Percentiles rank a stretch among this genome's conserved stretches.
Evolutionary conservation across 2,329 filamentous ascomycete genomes (phyloP).

Genomic region (Aspergillus texensis): DNA sequence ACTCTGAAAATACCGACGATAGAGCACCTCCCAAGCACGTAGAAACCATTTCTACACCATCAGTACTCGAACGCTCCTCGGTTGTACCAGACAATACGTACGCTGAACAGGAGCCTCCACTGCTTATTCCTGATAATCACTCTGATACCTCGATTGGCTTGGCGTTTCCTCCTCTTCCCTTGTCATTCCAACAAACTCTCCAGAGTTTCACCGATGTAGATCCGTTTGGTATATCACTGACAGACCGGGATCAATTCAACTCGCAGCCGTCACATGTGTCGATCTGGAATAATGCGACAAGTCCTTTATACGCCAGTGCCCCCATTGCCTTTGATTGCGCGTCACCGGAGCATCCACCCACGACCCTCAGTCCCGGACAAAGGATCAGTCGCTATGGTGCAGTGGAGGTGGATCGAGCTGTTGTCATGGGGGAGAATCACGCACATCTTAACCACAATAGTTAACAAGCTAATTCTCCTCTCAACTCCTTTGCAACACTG

Average conservation of each 20-base stretch:
- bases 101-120: not conserved
- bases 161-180: conserved; percentile 23
- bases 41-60: not conserved
- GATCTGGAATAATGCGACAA: not conserved
- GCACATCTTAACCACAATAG: not conserved
- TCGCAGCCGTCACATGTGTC: not conserved
- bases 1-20: conserved; percentile 19
- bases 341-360: not conserved
- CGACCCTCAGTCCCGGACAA: not conserved
- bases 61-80: not conserved
- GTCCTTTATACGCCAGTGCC: not conserved
- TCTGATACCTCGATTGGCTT: conserved; percentile 12
- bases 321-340: not conserved
- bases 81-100: not conserved
- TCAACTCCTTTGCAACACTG: not conserved
- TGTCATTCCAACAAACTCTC: conserved; percentile 14
- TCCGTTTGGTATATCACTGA: not conserved
- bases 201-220: not conserved
- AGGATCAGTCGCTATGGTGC: not conserved
- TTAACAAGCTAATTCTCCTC: not conserved
- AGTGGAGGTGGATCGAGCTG: not conserved
- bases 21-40: not conserved
- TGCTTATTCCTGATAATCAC: not conserved
- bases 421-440: not conserved
- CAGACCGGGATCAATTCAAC: not conserved